phyloP scores from a whole-genome alignment of 805 yeast species.

The Starmerella davenportii region DNA sequence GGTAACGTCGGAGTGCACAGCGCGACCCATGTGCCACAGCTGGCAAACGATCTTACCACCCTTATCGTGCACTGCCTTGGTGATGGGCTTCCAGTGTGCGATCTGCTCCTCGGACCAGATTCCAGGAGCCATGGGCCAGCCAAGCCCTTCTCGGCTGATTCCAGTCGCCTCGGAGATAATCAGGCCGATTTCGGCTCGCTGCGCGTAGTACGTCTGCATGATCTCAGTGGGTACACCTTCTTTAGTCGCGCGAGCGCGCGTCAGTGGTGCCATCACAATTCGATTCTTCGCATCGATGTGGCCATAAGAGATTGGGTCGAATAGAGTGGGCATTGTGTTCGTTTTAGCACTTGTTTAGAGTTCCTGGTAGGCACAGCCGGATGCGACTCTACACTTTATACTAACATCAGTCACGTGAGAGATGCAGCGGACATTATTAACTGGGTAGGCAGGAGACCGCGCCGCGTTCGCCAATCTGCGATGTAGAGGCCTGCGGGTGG shows the following conservation, averaged over 20 bases:
- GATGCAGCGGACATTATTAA: too few relatives aligned
- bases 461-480: too few relatives aligned
- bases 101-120: slow-evolving; percentile 20
- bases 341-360: too few relatives aligned
- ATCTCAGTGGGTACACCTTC: slow-evolving; percentile 30
- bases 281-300: slow-evolving; percentile 22
- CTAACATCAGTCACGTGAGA: too few relatives aligned
- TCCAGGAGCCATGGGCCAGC: slow-evolving; percentile 23
- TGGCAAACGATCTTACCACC: slow-evolving; percentile 13
- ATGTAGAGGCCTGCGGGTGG: too few relatives aligned
- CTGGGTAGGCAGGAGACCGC: too few relatives aligned
- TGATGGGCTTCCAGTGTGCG: slow-evolving; percentile 24
- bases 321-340: too few relatives aligned
- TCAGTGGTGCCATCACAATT: slow-evolving; percentile 33
- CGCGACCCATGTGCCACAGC: slow-evolving; percentile 16
- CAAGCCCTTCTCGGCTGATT: slow-evolving; percentile 28
- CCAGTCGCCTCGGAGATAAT: slow-evolving; percentile 42
- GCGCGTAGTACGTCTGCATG: slow-evolving; percentile 33
- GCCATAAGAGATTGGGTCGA: slow-evolving; percentile 26
- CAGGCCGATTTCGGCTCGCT: slow-evolving; percentile 33
- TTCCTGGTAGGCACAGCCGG: too few relatives aligned
- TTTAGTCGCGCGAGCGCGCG: slow-evolving; percentile 26
- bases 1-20: slow-evolving; percentile 10
- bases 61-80: slow-evolving; percentile 17
- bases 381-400: too few relatives aligned